Percentiles rank a stretch among this genome's conserved stretches.
Conservation (phyloP, 768 basidiomycete genomes). For the Pisolithus sp. region DNA sequence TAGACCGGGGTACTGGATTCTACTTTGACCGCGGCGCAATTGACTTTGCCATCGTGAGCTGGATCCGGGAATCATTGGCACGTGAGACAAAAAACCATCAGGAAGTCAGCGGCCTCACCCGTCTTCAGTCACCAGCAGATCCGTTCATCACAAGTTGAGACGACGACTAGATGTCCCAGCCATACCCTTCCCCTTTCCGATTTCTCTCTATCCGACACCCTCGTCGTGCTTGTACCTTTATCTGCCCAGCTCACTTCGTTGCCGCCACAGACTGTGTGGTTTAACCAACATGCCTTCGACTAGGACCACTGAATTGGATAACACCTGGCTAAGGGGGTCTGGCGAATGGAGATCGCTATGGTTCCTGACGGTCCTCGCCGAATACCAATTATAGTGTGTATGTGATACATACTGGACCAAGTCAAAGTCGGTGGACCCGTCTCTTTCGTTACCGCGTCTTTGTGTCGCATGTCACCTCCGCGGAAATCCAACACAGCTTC, state of each 20-base stretch:
- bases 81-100: too few relatives aligned
- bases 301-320: conserved; percentile 37
- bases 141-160: too few relatives aligned
- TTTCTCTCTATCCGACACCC: conserved; percentile 35
- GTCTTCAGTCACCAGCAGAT: too few relatives aligned
- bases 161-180: conserved; percentile 76
- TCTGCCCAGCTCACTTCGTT: too few relatives aligned
- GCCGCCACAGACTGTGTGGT: conserved; percentile 47
- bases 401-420: conserved; percentile 47
- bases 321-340: conserved; percentile 50
- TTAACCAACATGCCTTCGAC: conserved; percentile 34
- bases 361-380: conserved; percentile 47
- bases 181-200: conserved; percentile 65
- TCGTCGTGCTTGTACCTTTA: conserved; percentile 51
- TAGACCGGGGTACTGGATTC: too few relatives aligned
- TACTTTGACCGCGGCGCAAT: too few relatives aligned
- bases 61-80: too few relatives aligned
- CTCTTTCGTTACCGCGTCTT: conserved; percentile 73
- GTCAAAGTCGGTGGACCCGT: conserved; percentile 60
- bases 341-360: conserved; percentile 67
- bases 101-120: too few relatives aligned
- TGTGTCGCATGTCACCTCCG: conserved; percentile 18
- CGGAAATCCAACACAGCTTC: background rate
- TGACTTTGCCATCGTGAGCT: too few relatives aligned
- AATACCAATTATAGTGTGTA: conserved; percentile 78